Conservation (phyloP, 345 rosid genomes). For the Dovyalis caffra region DNA sequence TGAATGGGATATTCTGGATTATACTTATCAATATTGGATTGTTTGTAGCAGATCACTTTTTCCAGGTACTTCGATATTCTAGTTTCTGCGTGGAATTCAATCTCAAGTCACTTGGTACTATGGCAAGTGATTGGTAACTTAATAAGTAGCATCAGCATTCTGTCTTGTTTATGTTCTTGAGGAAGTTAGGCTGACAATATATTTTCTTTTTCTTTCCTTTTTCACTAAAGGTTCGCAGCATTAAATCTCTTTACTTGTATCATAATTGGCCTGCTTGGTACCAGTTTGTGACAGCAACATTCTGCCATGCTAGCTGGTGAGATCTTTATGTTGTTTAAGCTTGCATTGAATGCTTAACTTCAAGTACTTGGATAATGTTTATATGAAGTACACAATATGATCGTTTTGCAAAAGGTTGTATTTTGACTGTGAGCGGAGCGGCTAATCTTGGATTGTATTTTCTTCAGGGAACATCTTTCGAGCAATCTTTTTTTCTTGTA, state of each 20-base stretch:
- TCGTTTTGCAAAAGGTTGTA: neutral
- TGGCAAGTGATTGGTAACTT: no score
- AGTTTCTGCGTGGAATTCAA: neutral
- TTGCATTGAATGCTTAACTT: neutral
- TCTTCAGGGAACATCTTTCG: slow-evolving; percentile 87
- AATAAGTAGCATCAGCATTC: no score
- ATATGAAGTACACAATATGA: neutral
- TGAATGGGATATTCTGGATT: slow-evolving; percentile 78
- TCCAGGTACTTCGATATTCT: slow-evolving; percentile 47
- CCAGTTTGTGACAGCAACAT: slow-evolving; percentile 88
- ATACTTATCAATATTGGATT: slow-evolving; percentile 80
- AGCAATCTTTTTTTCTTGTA: slow-evolving; percentile 95
- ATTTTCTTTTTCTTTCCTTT: slow-evolving; percentile 1
- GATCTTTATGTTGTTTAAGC: slow-evolving; percentile 19
- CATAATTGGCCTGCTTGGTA: slow-evolving; percentile 82
- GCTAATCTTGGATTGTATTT: slow-evolving; percentile 1
- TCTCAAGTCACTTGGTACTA: no score
- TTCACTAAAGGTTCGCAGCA: slow-evolving; percentile 41
- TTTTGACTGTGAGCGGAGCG: neutral
- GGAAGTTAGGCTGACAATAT: neutral
- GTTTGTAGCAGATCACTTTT: slow-evolving; percentile 70
- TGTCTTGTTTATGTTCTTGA: neutral
- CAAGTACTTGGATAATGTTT: neutral
- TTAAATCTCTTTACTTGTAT: slow-evolving; percentile 71
- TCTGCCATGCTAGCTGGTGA: slow-evolving; percentile 95